Percentiles rank a stretch among this genome's conserved stretches.
Conservation (phyloP, 176 grass and related monocot species). For the Musa troglodytarum region DNA sequence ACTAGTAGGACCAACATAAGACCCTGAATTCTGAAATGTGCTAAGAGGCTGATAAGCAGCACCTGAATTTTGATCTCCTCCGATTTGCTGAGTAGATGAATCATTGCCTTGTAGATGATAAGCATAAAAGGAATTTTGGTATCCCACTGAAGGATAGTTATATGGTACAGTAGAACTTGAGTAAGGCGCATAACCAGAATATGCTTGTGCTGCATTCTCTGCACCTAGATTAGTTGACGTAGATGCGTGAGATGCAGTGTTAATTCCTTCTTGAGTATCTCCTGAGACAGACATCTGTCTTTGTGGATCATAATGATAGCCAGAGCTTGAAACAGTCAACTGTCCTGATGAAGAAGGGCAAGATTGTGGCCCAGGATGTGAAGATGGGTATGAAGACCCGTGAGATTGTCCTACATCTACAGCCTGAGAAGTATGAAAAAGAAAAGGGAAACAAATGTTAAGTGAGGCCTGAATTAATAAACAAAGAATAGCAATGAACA, state of each 20-base stretch:
- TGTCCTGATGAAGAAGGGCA: slow-evolving; percentile 43
- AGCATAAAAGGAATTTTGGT: slow-evolving; percentile 54
- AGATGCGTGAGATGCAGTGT: slow-evolving; percentile 28
- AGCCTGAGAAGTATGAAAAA: slow-evolving; percentile 26
- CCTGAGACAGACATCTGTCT: slow-evolving; percentile 44
- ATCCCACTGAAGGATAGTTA: slow-evolving; percentile 52
- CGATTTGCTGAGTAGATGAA: slow-evolving; percentile 58
- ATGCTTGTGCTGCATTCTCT: slow-evolving; percentile 29
- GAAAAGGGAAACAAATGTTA: not conserved
- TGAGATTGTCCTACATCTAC: slow-evolving; percentile 39
- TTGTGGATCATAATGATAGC: slow-evolving; percentile 66
- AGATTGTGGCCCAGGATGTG: slow-evolving; percentile 36
- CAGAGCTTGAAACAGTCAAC: slow-evolving; percentile 24
- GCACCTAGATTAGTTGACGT: slow-evolving; percentile 22
- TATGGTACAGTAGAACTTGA: slow-evolving; percentile 44
- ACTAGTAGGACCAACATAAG: slow-evolving; percentile 78
- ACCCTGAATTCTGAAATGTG: slow-evolving; percentile 99
- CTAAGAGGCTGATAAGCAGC: slow-evolving; percentile 97
- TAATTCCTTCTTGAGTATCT: slow-evolving; percentile 42
- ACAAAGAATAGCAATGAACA: not conserved
- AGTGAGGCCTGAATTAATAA: not conserved
- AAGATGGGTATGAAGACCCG: slow-evolving; percentile 43
- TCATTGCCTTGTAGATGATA: slow-evolving; percentile 48
- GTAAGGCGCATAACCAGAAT: slow-evolving; percentile 42
- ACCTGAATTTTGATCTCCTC: slow-evolving; percentile 93